Base-by-base conservation (phyloP, 2,329 filamentous ascomycete species). In the Cladorrhinum sp. region DNA sequence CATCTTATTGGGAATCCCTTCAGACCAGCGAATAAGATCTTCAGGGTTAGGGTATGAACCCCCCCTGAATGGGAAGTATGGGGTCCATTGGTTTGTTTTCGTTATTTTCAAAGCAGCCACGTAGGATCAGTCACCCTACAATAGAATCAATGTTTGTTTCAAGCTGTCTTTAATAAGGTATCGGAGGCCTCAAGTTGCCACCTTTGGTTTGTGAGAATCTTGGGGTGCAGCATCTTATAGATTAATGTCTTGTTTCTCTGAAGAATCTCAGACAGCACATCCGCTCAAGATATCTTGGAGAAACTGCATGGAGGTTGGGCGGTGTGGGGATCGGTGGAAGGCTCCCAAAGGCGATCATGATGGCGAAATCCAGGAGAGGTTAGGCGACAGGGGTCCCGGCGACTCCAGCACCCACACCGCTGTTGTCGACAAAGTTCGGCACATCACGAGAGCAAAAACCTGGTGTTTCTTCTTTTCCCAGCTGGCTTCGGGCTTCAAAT, bases 391-490 rank as follows among this genome's bases (percentile, higher is more conserved):
- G 49, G 49, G 13, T 16, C 49, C 49, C 25, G 49, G 49, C 53
- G 29, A 36, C 3, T 36, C 32, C 16, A 8, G 16, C 32, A 13
- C 8, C 32, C 32, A 24, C 32, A 23, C 41, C 23, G 36, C 12
- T 49, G 53, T 48, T 56, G 53, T 20, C 38, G 23, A 45, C 53
- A 36, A 49, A 49, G 24, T 29, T 13, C 24, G 41, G 22, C 53
- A 56, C 53, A 56, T 56, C 53, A 56, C 53, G 53, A 56, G 53
- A 36, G 2, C 53, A 25, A 49, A 18, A 56, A n/a, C n/a, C 13
- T 56, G 53, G 53, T 56, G 38, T 56, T 20, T 56, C 2, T 23
- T 55, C n/a, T n/a, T 20, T 45, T 50, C 49, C 12, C 51, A 38
- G 7, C 22, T n/a, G 38, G 18, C 53, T 29, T 27, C 22, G 53